Conservation (phyloP, 768 basidiomycete species). For the Sarcomyxa edulis region DNA sequence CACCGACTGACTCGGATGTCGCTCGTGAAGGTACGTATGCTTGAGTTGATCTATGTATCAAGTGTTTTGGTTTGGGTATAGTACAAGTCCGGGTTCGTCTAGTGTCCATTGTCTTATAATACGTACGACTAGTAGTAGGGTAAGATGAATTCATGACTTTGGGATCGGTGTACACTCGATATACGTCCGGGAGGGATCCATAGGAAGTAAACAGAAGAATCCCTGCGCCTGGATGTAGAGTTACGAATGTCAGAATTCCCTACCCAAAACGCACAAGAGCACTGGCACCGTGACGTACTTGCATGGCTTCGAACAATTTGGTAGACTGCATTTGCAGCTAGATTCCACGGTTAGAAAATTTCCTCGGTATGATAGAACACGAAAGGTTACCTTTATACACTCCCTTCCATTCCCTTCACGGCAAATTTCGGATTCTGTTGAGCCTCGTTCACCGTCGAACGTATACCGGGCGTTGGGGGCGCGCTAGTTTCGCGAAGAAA, state of each 20-base stretch:
- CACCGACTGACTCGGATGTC: too few species aligned
- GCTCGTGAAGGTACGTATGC: too few species aligned
- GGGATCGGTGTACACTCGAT: conserved; percentile 69
- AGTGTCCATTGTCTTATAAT: too few species aligned
- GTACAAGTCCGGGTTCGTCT: too few species aligned
- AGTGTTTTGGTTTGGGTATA: too few species aligned
- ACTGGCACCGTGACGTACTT: conserved; percentile 32
- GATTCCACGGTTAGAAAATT: not conserved
- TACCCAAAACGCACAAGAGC: not conserved
- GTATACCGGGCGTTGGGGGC: conserved; percentile 48
- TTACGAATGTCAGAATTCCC: not conserved
- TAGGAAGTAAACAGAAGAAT: conserved; percentile 66
- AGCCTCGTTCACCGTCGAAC: conserved; percentile 57
- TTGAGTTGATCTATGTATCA: too few species aligned
- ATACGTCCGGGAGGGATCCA: conserved; percentile 58
- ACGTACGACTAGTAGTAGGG: too few species aligned
- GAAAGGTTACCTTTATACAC: conserved; percentile 49
- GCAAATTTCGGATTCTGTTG: conserved; percentile 55
- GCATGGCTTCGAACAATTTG: conserved; percentile 65
- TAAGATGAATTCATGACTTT: too few species aligned
- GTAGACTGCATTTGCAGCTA: conserved; percentile 63
- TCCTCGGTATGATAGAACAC: not conserved
- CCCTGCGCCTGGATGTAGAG: conserved; percentile 43
- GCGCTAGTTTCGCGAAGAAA: too few species aligned
- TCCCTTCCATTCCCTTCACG: conserved; percentile 40